phyloP scores from a whole-genome alignment of 2,329 filamentous ascomycete species.

The Neopestalotiopsis sp. region DNA sequence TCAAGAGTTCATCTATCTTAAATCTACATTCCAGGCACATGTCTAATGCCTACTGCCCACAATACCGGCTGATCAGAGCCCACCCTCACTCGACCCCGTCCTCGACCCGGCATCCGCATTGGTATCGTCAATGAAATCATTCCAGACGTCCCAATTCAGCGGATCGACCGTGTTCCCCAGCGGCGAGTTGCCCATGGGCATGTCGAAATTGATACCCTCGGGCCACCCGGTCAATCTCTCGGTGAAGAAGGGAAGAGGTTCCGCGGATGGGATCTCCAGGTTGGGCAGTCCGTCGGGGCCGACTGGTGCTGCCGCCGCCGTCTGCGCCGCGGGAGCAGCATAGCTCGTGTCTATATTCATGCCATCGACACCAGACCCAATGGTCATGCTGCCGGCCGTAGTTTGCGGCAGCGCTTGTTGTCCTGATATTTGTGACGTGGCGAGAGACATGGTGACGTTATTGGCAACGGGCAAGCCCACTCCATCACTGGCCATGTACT shows the following conservation, averaged over 20 bases:
- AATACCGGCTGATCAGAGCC: neutral
- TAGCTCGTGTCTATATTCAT: neutral
- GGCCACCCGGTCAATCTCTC: constrained; percentile 12
- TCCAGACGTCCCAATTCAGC: constrained; percentile 48
- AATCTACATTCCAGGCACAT: neutral
- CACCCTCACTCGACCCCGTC: constrained; percentile 32
- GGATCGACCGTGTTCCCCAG: constrained; percentile 25
- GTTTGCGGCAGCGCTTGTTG: neutral
- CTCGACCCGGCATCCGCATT: constrained; percentile 36
- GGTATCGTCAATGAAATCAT: constrained; percentile 50
- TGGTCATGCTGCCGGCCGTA: neutral
- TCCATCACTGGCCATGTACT: neutral
- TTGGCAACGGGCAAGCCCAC: neutral
- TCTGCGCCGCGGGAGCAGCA: neutral
- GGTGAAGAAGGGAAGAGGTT: neutral
- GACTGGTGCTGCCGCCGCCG: neutral
- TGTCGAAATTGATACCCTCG: constrained; percentile 31
- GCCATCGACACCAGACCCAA: neutral
- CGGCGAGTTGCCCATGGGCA: constrained; percentile 24
- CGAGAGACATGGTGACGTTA: neutral
- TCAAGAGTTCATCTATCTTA: neutral
- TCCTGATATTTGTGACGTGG: too few species aligned
- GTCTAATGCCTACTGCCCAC: neutral
- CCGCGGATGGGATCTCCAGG: neutral
- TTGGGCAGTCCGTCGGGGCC: neutral